phyloP scores from a whole-genome alignment of 2,329 filamentous ascomycete species.

The Dactylellina leptospora region DNA sequence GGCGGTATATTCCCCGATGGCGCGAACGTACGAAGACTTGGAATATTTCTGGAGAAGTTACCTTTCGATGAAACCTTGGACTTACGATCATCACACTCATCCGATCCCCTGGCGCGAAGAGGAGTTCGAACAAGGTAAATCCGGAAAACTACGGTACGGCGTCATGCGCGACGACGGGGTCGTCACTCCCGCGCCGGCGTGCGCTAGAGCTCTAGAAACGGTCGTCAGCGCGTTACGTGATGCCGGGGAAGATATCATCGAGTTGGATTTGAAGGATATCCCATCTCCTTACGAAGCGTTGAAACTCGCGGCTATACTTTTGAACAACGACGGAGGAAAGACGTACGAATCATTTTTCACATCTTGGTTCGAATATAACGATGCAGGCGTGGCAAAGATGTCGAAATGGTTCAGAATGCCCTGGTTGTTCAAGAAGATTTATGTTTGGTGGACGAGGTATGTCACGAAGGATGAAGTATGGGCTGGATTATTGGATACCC shows the following conservation, averaged over 20 bases:
- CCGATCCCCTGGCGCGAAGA: constrained; percentile 80
- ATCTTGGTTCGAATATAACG: constrained; percentile 76
- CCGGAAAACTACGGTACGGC: constrained; percentile 64
- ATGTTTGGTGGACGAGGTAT: constrained; percentile 90
- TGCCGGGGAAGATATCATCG: constrained; percentile 78
- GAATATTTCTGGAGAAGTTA: constrained; percentile 82
- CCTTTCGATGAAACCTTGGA: constrained; percentile 85
- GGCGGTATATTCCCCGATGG: constrained; percentile 91
- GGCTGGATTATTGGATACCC: constrained; percentile 75
- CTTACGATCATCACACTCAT: constrained; percentile 84
- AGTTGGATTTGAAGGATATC: constrained; percentile 64
- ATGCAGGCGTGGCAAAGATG: constrained; percentile 79
- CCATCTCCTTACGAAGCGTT: constrained; percentile 79
- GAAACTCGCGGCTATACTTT: constrained; percentile 77
- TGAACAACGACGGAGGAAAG: constrained; percentile 83
- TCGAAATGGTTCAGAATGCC: constrained; percentile 77
- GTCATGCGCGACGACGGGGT: constrained; percentile 82
- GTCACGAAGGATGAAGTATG: constrained; percentile 77
- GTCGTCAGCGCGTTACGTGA: constrained; percentile 73
- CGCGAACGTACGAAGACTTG: constrained; percentile 81
- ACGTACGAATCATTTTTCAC: constrained; percentile 81
- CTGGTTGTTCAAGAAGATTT: constrained; percentile 78
- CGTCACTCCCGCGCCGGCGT: constrained; percentile 85
- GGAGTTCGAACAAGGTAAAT: constrained; percentile 68
- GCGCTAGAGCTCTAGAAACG: constrained; percentile 76